Evolutionary conservation across 2,329 filamentous ascomycete genomes (phyloP), one percentile per base, ranked within the genome.

Genomic region (Pseudogymnoascus sp.): DNA sequence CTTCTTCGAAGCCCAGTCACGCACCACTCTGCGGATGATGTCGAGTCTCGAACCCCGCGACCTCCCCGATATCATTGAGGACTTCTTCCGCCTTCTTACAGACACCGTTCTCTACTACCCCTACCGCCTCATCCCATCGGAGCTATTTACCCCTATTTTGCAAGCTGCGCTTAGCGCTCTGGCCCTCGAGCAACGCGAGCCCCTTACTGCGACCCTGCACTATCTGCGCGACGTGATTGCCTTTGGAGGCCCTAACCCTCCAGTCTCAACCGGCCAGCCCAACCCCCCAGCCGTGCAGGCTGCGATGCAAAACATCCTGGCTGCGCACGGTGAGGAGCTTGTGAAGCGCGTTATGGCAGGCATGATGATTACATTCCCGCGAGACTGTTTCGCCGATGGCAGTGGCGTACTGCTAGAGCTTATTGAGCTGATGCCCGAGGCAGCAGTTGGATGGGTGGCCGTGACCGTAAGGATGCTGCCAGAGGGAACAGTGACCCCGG

Each of bases 341-440:
- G 87, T 94, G 6, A 93, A 96, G 75, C 89, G 92, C 65, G 87
- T 96, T 62, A 81, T 99, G 77, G 94, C 92, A 1, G 94, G 94
- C 63, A 96, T 99, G 92, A 97, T 99, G 93, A 97, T 97, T 73
- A 95, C 89, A 0, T 99, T 99, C 76, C 95, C 94, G 0, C 85
- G 90, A 44, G 94, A 97, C 73, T 97, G 92, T 76, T 96, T 97
- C 71, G 87, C 92, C 0, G 94, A 99, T 71, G 92, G 92, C 13
- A 96, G 91, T 58, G 92, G 92, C 4, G 90, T 96, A n/a, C 77
- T 99, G 60, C 84, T 99, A 63, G 87, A 88, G 3, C 80, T 97
- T 66, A 96, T 99, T 71, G 88, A 96, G 73, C 78, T 97, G 40
- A 79, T 95, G 71, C 94, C 94, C 0, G 79, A 84, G 60, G 83